Evolutionary conservation across 2,329 filamentous ascomycete species (phyloP).

Genomic region (Zymoseptoria brevis): DNA sequence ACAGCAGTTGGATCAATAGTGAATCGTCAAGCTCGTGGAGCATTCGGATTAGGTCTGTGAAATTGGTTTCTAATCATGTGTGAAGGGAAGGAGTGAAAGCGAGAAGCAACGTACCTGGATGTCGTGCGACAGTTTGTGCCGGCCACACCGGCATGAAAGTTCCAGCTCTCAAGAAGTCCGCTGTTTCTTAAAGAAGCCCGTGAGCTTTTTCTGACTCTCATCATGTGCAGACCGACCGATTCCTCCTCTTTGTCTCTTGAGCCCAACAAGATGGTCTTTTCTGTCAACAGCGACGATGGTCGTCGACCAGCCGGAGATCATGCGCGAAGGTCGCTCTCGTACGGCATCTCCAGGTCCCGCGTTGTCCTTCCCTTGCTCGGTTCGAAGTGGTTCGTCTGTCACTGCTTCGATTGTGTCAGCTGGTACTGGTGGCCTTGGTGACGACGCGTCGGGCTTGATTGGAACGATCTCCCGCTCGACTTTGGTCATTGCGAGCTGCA

Average conservation of each 20-base stretch:
- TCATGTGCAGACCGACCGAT: conserved; percentile 74
- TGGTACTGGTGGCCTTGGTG: neutral
- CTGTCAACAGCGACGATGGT: conserved; percentile 59
- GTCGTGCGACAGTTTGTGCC: neutral
- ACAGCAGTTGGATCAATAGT: conserved; percentile 30
- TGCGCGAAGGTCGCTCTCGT: neutral
- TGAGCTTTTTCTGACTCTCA: conserved; percentile 64
- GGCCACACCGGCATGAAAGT: neutral
- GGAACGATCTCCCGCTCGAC: neutral
- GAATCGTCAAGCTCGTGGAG: conserved; percentile 19
- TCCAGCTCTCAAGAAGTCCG: conserved; percentile 15
- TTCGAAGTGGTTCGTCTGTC: neutral
- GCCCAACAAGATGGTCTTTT: conserved; percentile 59
- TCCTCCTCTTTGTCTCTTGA: conserved; percentile 74
- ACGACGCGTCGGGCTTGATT: neutral
- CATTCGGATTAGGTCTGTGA: conserved; percentile 28
- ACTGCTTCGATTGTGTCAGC: neutral
- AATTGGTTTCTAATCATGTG: conserved; percentile 25
- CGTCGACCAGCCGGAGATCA: conserved; percentile 37
- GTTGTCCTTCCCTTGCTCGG: neutral
- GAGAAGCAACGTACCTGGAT: conserved; percentile 11
- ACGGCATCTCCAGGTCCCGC: neutral
- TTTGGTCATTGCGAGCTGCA: conserved; percentile 33
- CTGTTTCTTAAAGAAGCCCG: conserved; percentile 59
- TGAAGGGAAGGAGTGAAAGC: neutral